phyloP scores from a whole-genome alignment of 2,329 filamentous ascomycete species.

The Xylaria sp. region DNA sequence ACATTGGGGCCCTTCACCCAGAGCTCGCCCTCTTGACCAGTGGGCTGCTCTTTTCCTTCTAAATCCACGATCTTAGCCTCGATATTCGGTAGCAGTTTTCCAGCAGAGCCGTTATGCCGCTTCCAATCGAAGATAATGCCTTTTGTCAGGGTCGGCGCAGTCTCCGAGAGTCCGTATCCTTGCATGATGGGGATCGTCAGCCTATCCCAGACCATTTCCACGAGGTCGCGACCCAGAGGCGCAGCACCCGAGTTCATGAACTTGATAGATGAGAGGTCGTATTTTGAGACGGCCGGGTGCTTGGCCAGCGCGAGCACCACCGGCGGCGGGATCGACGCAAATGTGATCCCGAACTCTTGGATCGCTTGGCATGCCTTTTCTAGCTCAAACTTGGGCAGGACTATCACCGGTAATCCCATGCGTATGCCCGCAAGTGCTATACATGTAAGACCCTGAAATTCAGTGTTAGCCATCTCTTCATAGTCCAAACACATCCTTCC shows the following conservation, averaged over 20 bases:
- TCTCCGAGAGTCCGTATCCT: slow-evolving; percentile 91
- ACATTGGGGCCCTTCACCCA: slow-evolving; percentile 84
- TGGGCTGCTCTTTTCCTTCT: slow-evolving; percentile 64
- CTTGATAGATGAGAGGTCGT: slow-evolving; percentile 80
- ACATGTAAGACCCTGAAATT: slow-evolving; percentile 70
- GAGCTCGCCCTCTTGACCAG: slow-evolving; percentile 74
- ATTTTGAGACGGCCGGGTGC: slow-evolving; percentile 79
- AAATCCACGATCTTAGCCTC: slow-evolving; percentile 82
- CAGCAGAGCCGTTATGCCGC: slow-evolving; percentile 80
- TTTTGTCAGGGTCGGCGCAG: slow-evolving; percentile 79
- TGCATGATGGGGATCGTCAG: slow-evolving; percentile 87
- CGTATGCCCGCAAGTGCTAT: slow-evolving; percentile 76
- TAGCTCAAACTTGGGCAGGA: slow-evolving; percentile 85
- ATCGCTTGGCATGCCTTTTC: slow-evolving; percentile 81
- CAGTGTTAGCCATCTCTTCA: slow-evolving; percentile 1
- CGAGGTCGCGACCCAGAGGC: slow-evolving; percentile 82
- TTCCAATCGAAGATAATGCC: slow-evolving; percentile 82
- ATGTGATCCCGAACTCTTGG: slow-evolving; percentile 79
- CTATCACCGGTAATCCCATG: slow-evolving; percentile 72
- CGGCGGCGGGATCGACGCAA: slow-evolving; percentile 84
- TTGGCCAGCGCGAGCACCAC: slow-evolving; percentile 85
- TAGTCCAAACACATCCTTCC: neutral
- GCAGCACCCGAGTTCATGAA: slow-evolving; percentile 92
- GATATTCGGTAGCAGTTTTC: slow-evolving; percentile 81
- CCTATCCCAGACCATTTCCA: slow-evolving; percentile 78